Evolutionary conservation across 2,329 filamentous ascomycete species (phyloP), one percentile per base, ranked within the genome.

Genomic region (Neonectria faginata): DNA sequence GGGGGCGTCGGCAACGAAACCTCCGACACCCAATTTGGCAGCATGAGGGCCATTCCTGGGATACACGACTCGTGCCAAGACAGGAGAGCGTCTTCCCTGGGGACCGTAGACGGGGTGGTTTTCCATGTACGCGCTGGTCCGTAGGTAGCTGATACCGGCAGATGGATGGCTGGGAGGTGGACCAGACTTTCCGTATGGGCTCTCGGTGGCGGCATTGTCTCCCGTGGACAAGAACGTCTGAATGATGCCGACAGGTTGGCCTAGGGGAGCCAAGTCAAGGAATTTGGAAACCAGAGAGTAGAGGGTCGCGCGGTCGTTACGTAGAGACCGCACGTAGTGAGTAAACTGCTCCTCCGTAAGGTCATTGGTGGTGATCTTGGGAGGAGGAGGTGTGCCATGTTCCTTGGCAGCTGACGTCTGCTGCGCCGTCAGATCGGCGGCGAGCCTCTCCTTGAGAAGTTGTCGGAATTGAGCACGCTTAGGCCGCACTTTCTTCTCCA

Each of bases 41-140:
- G 70, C 67, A 9, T 71, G 67, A 10, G 65, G 62, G 11, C 76
- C 74, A 20, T 69, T 70, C 53, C 80, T 79, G 7, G 86, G 86
- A 44, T 75, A 76, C 16, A 89, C 67, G 18, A 90, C 78, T 66
- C 88, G 82, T 16, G 83, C 81, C 70, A 83, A 73, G n/a, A 85
- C 79, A 5, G 86, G 83, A 5, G 82, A 71, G 65, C 83, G 83
- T 27, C 80, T 68, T 57, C 75, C 79, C 73, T 89, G 88, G 10
- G 88, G 88, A 2, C 88, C 88, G 70, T 89, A 89, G 22, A 88
- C 70, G 2, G 88, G 84, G 74, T 90, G 87, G 75, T 89, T 89
- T 63, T 87, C 83, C 70, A 86, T 77, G 75, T 81, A 86, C 42
- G 83, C 80, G 41, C 77, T 77, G 1, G 86, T 88, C 57, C 88